Percentiles rank a stretch among this genome's conserved stretches.
These are phyloP conservation scores for Podospora sp. DNA, from an alignment of 495 filamentous ascomycete genomes.

Conservation along the genomic window DNA sequence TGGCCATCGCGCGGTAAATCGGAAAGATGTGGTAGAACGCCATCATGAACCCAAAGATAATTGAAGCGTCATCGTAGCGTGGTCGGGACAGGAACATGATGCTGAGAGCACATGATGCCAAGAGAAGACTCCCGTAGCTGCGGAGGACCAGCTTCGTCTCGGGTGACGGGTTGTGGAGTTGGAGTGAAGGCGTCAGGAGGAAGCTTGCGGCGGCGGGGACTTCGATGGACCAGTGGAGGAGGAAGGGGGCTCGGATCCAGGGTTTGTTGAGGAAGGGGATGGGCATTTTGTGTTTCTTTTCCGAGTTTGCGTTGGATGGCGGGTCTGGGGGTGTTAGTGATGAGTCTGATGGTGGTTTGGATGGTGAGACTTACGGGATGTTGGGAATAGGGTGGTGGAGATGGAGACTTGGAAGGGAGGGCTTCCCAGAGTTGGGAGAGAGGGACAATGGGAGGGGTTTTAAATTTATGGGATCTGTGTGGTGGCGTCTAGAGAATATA, in stretches of 20 bases:
- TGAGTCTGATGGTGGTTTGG: no score
- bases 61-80: slow-evolving; percentile 22
- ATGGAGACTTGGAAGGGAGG: background rate
- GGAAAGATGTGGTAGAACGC: slow-evolving; percentile 48
- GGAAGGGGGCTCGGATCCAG: slow-evolving; percentile 22
- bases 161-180: slow-evolving; percentile 34
- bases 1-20: slow-evolving; percentile 34
- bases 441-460: no score
- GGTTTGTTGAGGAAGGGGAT: background rate
- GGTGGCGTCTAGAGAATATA: background rate
- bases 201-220: slow-evolving; percentile 27
- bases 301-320: background rate
- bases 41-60: slow-evolving; percentile 33
- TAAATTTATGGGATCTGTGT: background rate
- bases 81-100: slow-evolving; percentile 27
- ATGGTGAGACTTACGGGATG: background rate
- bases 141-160: slow-evolving; percentile 42
- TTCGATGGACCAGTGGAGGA: slow-evolving; percentile 32
- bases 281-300: slow-evolving; percentile 6
- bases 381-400: background rate
- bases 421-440: no score
- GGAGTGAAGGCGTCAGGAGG: slow-evolving; percentile 18
- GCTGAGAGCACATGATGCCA: slow-evolving; percentile 38
- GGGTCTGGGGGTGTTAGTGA: background rate
- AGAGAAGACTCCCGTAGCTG: slow-evolving; percentile 44